phyloP scores from a whole-genome alignment of 768 basidiomycete genomes.

The Suillus ampliporus region DNA sequence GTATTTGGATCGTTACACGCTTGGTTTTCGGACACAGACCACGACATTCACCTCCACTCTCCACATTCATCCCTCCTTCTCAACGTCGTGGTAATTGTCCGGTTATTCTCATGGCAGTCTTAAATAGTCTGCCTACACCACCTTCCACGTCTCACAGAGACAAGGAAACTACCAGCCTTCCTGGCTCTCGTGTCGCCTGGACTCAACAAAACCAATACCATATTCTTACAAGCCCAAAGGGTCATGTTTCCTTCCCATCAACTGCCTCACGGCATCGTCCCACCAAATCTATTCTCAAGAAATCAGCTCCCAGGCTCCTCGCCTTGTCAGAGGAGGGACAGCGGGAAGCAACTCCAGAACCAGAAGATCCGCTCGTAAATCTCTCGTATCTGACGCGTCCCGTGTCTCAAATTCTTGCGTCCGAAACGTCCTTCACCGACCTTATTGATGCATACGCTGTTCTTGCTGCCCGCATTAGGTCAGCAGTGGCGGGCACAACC shows the following conservation, averaged over 20 bases:
- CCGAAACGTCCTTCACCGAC: constrained; percentile 53
- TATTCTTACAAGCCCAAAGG: constrained; percentile 38
- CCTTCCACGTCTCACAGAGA: constrained; percentile 61
- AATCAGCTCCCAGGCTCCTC: constrained; percentile 39
- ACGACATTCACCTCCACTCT: constrained; percentile 16
- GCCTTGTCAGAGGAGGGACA: constrained; percentile 47
- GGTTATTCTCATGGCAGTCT: constrained; percentile 17
- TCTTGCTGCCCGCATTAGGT: constrained; percentile 67
- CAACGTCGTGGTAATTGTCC: constrained; percentile 20
- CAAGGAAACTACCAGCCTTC: constrained; percentile 52
- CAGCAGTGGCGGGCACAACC: constrained; percentile 44
- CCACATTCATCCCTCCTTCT: too few species aligned
- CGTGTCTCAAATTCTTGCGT: constrained; percentile 60
- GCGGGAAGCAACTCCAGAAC: constrained; percentile 80
- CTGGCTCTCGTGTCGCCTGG: constrained; percentile 53
- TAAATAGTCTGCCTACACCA: constrained; percentile 64
- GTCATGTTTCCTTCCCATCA: constrained; percentile 23
- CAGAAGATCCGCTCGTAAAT: constrained; percentile 66
- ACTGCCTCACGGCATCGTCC: constrained; percentile 52
- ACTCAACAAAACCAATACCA: constrained; percentile 57
- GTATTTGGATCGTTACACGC: constrained; percentile 28
- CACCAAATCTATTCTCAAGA: constrained; percentile 75
- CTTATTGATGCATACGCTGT: constrained; percentile 78
- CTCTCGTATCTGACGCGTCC: constrained; percentile 69
- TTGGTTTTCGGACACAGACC: constrained; percentile 24